These are phyloP conservation scores for Capronia americana DNA, from an alignment of 2,329 filamentous ascomycete species.

Conservation along the genomic window DNA sequence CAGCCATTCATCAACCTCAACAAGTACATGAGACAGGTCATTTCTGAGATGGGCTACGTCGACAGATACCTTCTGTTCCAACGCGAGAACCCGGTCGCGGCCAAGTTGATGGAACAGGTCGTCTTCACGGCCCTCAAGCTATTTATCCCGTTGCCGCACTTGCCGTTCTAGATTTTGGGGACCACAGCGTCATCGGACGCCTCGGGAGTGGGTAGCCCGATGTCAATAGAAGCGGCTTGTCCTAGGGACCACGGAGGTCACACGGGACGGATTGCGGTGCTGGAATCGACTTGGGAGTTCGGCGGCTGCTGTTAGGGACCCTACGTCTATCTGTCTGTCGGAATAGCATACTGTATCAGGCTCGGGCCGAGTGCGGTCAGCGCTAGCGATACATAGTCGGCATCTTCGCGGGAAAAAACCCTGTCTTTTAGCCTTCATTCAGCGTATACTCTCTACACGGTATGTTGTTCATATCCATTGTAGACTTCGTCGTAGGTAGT, in stretches of 20 bases:
- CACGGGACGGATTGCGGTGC: not conserved
- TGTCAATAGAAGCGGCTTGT: not conserved
- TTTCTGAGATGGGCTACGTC: not conserved
- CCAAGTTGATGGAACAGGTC: not conserved
- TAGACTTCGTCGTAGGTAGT: not conserved
- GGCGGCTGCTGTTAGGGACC: not conserved
- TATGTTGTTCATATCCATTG: not conserved
- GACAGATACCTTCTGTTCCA: not conserved
- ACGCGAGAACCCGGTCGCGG: not conserved
- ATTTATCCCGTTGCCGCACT: not conserved
- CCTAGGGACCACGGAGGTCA: not conserved
- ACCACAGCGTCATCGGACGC: not conserved
- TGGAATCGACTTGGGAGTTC: not conserved
- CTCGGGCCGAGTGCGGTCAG: not conserved
- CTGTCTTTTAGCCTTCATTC: not conserved
- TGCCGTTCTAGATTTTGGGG: not conserved
- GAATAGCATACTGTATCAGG: not conserved
- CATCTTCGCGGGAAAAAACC: not conserved
- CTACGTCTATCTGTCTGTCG: not conserved
- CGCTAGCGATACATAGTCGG: not conserved
- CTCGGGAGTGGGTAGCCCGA: not conserved
- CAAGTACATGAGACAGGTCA: not conserved
- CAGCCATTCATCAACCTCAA: not conserved
- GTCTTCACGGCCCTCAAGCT: not conserved
- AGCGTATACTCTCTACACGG: not conserved